Conservation (phyloP, 2,329 filamentous ascomycete genomes). For the Colletotrichum sp. region DNA sequence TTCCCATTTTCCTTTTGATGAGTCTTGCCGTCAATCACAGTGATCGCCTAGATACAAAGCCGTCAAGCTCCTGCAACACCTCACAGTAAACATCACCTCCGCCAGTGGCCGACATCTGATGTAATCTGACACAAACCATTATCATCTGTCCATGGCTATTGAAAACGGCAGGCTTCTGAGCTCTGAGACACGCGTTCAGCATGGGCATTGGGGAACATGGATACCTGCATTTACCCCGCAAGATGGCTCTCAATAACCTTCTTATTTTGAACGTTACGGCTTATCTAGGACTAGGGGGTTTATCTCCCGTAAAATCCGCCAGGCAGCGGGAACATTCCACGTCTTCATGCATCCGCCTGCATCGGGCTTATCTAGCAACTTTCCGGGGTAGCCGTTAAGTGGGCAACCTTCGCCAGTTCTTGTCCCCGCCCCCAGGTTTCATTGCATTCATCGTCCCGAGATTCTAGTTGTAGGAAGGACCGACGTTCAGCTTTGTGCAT, state of each 20-base stretch:
- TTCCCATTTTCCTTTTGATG: background rate
- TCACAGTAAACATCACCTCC: background rate
- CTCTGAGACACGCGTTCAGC: background rate
- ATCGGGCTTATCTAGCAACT: background rate
- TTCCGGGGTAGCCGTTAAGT: background rate
- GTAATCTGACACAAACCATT: background rate
- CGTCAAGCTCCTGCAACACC: background rate
- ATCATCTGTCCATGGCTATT: background rate
- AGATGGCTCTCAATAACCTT: background rate
- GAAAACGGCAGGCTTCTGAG: background rate
- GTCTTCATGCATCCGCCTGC: background rate
- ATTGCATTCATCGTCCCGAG: background rate
- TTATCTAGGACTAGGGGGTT: background rate
- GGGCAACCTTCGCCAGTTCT: background rate
- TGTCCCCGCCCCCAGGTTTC: background rate
- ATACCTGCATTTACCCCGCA: background rate
- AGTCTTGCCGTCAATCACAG: background rate
- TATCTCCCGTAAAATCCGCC: background rate
- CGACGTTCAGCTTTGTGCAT: background rate
- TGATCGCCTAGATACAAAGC: background rate
- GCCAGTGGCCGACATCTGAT: background rate
- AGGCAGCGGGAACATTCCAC: background rate
- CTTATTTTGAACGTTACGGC: background rate
- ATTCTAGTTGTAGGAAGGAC: background rate
- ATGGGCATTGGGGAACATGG: background rate